Conservation (phyloP, 345 rosid genomes). For the Draba incana region DNA sequence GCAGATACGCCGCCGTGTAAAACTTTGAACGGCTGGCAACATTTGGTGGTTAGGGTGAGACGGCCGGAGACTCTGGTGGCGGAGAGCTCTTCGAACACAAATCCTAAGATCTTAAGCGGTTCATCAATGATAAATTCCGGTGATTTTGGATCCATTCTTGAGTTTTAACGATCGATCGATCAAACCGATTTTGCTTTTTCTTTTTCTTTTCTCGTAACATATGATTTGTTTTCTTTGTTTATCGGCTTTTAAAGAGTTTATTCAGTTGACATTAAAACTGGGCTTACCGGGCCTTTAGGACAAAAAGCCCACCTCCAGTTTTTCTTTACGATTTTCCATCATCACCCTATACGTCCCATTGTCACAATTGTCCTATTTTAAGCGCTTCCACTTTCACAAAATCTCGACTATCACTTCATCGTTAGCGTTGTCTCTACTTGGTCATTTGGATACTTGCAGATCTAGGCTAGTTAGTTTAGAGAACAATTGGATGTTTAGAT, state of each 20-base stretch:
- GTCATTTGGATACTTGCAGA: too few species aligned
- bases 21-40: conserved; percentile 90
- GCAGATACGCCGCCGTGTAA: conserved; percentile 97
- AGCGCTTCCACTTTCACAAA: too few species aligned
- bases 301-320: neutral
- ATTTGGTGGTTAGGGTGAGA: conserved; percentile 55
- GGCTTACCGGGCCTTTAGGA: conserved; percentile 12
- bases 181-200: neutral
- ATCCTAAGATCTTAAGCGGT: conserved; percentile 57
- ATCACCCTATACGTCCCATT: too few species aligned
- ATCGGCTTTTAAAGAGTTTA: neutral
- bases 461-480: too few species aligned
- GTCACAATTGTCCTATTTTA: too few species aligned
- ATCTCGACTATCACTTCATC: too few species aligned
- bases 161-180: conserved; percentile 23
- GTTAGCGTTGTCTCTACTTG: too few species aligned
- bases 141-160: conserved; percentile 41
- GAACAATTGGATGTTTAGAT: too few species aligned
- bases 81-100: conserved; percentile 55
- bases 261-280: neutral
- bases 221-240: neutral
- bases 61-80: conserved; percentile 64
- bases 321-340: too few species aligned
- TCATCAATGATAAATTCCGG: conserved; percentile 42
- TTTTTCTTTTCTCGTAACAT: neutral